Base-by-base conservation (phyloP, 306 rosid species). In the Castanea sativa region DNA sequence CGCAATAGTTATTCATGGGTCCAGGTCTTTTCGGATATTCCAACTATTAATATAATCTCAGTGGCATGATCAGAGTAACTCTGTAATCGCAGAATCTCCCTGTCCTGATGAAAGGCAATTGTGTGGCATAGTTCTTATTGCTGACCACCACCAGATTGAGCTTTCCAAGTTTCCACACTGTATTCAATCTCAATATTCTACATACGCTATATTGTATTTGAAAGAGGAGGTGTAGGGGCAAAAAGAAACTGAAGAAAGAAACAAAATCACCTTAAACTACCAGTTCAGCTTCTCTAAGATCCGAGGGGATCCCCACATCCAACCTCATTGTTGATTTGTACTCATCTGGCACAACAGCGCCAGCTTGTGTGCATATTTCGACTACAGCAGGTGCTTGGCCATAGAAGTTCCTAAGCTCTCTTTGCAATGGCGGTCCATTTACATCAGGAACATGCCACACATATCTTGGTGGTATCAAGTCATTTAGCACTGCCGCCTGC, bases 401-500 rank as follows among this genome's bases (percentile, higher is more conserved):
- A 45, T 93, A 93, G 79, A 90, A 95, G 83, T 71, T 88, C 85
- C 90, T 83, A 27, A 95, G 96, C 85, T 95, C 98, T 76, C 92
- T 75, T 41, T 86, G 76, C 86, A 95, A 33, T 2, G 98, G 93
- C 0, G 90, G 90, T 74, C 87, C 95, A 6, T 89, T 91, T 65
- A 93, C 87, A 71, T 93, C 93, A 51, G 99, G 98, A 55, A 93
- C 97, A 87, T 95, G 99, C 99, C 99, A 95, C 75, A 95, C 99
- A 73, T 73, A 95, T 79, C 99, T 88, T 0, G 98, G 98, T 0
- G 97, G 97, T 76, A 95, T 90, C 84, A 95, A 88, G 87, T 95
- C 93, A 81, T 95, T 84, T 4, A 95, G 92, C 85, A 93, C 88
- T 0, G 98, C 92, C 4, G 94, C 69, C 75, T 95, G 98, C 98